Conservation (phyloP, 164 flowering plant genomes). For the Dillenia turbinata region DNA sequence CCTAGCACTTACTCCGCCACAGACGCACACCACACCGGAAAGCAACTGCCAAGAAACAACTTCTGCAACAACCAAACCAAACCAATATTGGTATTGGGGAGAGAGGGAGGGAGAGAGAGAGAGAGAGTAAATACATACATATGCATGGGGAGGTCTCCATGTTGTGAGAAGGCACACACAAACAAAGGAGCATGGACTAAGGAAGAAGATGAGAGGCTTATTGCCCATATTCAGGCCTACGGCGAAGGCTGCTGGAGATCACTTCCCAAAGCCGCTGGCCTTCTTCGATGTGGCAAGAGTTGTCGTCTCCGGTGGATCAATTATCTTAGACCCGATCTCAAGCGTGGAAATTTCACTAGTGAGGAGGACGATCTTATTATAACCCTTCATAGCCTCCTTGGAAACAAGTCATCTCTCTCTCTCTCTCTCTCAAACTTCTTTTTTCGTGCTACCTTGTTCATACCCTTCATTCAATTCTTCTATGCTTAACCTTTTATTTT, state of each 20-base stretch:
- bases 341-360: constrained; percentile 4
- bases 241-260: constrained; percentile 33
- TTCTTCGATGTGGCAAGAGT: constrained; percentile 7
- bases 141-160: constrained; percentile 23
- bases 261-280: constrained; percentile 15
- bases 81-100: too few relatives aligned
- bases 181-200: constrained; percentile 30
- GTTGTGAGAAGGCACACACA: constrained; percentile 27
- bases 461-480: background rate
- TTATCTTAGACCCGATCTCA: constrained; percentile 5
- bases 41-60: too few relatives aligned
- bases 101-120: too few relatives aligned
- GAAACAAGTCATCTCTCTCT: background rate
- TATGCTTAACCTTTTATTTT: too few relatives aligned
- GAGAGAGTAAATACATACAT: too few relatives aligned
- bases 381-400: constrained; percentile 4
- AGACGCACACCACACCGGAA: too few relatives aligned
- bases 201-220: constrained; percentile 25
- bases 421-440: background rate
- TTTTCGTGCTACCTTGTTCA: background rate
- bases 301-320: constrained; percentile 11
- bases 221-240: constrained; percentile 17
- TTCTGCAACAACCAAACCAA: too few relatives aligned
- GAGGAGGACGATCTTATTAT: constrained; percentile 9
- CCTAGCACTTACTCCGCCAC: too few relatives aligned